These are phyloP conservation scores for Berkeleyomyces basicola DNA, from an alignment of 2,329 filamentous ascomycete genomes.

Conservation along the genomic window DNA sequence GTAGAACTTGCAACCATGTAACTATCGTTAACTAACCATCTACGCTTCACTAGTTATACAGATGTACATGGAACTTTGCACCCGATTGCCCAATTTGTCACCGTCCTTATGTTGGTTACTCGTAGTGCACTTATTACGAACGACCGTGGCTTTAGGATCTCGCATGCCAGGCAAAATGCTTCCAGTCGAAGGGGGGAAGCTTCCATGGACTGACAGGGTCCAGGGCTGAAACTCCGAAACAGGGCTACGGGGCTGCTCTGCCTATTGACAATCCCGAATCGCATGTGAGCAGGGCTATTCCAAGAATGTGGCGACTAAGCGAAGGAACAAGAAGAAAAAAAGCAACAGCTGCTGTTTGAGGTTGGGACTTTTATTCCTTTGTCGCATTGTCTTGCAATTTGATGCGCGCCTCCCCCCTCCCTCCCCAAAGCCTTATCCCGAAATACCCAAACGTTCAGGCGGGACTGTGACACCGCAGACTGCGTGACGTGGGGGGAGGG, in stretches of 20 bases:
- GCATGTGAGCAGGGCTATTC: neutral
- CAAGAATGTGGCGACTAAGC: neutral
- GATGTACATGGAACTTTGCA: no score
- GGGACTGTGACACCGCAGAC: neutral
- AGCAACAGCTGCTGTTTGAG: neutral
- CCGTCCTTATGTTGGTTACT: no score
- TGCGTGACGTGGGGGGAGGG: neutral
- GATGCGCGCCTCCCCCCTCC: no score
- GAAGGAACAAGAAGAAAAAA: neutral
- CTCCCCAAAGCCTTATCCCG: neutral
- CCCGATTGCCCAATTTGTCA: no score
- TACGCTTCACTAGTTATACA: no score
- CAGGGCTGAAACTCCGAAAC: neutral
- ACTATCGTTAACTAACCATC: no score
- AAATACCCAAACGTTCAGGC: neutral
- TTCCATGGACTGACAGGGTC: neutral
- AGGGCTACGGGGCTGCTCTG: neutral
- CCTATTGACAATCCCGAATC: neutral
- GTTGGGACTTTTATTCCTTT: neutral
- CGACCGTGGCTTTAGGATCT: neutral
- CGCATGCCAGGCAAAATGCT: neutral
- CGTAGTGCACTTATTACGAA: neutral
- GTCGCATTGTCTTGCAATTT: neutral
- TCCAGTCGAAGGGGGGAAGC: neutral
- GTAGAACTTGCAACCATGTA: no score